Evolutionary conservation across 108 stramenopile genomes (phyloP).

Genomic region (Stephanodiscus minutulus): DNA sequence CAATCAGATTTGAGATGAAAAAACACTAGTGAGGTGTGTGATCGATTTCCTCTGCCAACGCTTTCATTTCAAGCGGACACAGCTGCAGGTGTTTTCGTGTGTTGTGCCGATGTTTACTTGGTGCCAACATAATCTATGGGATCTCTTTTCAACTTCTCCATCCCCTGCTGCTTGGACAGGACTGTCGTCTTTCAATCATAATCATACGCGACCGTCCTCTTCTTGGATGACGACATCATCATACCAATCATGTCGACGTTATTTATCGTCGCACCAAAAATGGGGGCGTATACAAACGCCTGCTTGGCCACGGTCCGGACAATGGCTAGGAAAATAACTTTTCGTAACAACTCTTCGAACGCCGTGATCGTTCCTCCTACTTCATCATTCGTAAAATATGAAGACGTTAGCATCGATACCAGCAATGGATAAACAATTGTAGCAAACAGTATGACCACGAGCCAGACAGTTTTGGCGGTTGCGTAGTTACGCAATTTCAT

Average conservation of each 20-base stretch:
- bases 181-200: too few relatives aligned
- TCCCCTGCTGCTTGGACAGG: not conserved
- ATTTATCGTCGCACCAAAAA: not conserved
- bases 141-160: not conserved
- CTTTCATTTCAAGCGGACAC: not conserved
- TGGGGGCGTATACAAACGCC: not conserved
- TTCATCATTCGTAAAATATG: not conserved
- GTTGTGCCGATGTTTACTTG: not conserved
- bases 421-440: not conserved
- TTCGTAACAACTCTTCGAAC: not conserved
- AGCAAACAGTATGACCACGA: not conserved
- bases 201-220: not conserved
- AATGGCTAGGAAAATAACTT: not conserved
- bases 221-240: not conserved
- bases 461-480: not conserved
- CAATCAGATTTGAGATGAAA: not conserved
- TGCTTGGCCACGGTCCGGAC: not conserved
- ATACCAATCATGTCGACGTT: not conserved
- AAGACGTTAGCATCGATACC: not conserved
- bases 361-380: not conserved
- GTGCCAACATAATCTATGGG: not conserved
- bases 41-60: not conserved
- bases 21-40: not conserved
- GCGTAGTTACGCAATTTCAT: not conserved
- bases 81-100: not conserved